Base-by-base conservation (phyloP, 106 monocot species). In the Dactylorhiza incarnata region DNA sequence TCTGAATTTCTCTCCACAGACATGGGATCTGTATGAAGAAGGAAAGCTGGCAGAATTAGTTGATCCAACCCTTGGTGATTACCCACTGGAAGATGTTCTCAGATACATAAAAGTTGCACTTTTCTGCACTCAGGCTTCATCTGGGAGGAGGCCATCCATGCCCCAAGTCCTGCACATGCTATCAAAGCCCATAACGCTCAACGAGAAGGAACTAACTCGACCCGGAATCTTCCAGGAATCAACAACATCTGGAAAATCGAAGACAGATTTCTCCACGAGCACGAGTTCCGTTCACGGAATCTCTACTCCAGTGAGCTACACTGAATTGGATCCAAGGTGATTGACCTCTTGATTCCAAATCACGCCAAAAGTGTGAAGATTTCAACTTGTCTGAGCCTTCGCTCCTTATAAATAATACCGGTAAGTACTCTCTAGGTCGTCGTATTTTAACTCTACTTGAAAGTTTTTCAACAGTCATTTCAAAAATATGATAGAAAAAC, bases 31-130 rank as follows among this genome's bases (percentile, higher is more conserved):
- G 9, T 83, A 87, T 16, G 69, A 83, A 74, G 83, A 87, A 55
- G 85, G 48, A 37, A 90, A 68, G 47, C 72, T 90, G 69, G 23
- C 50, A 29, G 87, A 87, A 37, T 49, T 87, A 11, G 79, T 90
- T 22, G 90, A 90, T 79, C 78, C 83, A 10, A 78, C 20, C 12
- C 78, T 90, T 6, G 45, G 76, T 50, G 85, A 81, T 5, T 90
- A 85, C 29, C 82, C 84, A 0, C 83, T 87, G 74, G 90, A 90
- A 20, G 81, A 90, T 51, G 85, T 85, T 23, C 74, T 90, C 14
- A 77, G 76, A 76, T 87, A 74, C 87, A 87, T 82, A 46, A 87
- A 87, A 52, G 90, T 90, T 7, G 87, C 75, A 0, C 85, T 90
- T 12, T 81, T 85, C 77, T 90, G 90, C 78, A 87, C 85, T 0